phyloP scores from a whole-genome alignment of 2,329 filamentous ascomycete genomes.

The Aureobasidium sp. region DNA sequence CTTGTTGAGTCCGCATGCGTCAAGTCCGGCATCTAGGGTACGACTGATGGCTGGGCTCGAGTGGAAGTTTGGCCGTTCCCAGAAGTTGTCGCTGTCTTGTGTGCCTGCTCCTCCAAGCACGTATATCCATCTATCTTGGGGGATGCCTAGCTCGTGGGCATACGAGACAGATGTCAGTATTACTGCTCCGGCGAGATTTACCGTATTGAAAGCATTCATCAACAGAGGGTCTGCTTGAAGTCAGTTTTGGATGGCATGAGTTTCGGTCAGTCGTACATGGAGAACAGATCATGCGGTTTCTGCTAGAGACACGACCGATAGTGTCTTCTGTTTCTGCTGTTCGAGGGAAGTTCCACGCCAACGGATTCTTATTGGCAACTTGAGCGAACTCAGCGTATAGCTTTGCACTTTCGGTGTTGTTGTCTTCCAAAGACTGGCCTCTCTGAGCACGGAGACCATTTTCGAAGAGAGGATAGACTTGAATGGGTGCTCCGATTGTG shows the following conservation, averaged over 20 bases:
- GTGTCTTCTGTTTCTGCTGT: slow-evolving; percentile 36
- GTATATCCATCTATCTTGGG: slow-evolving; percentile 53
- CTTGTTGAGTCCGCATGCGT: slow-evolving; percentile 37
- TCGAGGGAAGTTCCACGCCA: slow-evolving; percentile 51
- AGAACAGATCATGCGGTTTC: slow-evolving; percentile 60
- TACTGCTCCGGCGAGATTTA: slow-evolving; percentile 55
- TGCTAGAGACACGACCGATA: slow-evolving; percentile 47
- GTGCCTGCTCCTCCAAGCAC: slow-evolving; percentile 56
- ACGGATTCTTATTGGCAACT: slow-evolving; percentile 44
- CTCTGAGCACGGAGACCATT: slow-evolving; percentile 52
- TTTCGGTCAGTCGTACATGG: slow-evolving; percentile 41
- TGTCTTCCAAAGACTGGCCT: slow-evolving; percentile 45
- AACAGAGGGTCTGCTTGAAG: slow-evolving; percentile 49
- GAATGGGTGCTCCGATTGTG: slow-evolving; percentile 53
- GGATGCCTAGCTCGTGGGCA: slow-evolving; percentile 47
- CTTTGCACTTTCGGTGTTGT: slow-evolving; percentile 49
- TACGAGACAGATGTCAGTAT: slow-evolving; percentile 50
- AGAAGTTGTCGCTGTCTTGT: slow-evolving; percentile 51
- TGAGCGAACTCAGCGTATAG: slow-evolving; percentile 55
- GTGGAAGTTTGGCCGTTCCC: slow-evolving; percentile 52
- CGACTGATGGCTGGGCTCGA: slow-evolving; percentile 50
- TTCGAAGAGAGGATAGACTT: slow-evolving; percentile 61
- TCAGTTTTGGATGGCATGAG: slow-evolving; percentile 11
- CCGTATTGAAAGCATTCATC: slow-evolving; percentile 64
- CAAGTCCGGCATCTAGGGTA: slow-evolving; percentile 48